phyloP scores from a whole-genome alignment of 768 basidiomycete species.

The Brasilioporus rufonigricans region DNA sequence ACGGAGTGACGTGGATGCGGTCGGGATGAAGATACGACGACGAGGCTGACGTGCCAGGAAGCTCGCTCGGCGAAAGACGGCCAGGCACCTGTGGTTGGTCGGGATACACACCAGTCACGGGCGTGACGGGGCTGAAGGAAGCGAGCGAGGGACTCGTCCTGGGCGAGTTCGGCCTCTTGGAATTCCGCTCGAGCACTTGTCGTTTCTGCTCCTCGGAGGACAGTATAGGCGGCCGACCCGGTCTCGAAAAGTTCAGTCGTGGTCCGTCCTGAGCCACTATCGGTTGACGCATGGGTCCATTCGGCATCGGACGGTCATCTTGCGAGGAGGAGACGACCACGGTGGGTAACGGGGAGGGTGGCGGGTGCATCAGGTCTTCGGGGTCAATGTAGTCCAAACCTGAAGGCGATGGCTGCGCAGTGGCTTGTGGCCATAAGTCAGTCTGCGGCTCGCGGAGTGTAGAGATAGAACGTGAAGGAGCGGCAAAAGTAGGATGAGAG shows the following conservation, averaged over 20 bases:
- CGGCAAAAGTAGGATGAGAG: neutral
- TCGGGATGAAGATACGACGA: constrained; percentile 23
- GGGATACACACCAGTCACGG: constrained; percentile 21
- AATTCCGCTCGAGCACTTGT: constrained; percentile 58
- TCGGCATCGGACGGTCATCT: constrained; percentile 25
- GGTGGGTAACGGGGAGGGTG: constrained; percentile 40
- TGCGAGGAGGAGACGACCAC: constrained; percentile 54
- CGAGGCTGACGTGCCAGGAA: neutral
- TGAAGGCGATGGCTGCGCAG: constrained; percentile 6
- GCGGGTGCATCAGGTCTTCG: constrained; percentile 15
- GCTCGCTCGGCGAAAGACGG: neutral
- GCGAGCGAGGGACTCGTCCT: constrained; percentile 9
- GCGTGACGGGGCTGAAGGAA: constrained; percentile 16
- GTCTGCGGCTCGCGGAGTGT: neutral
- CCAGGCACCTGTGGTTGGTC: neutral
- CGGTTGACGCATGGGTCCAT: constrained; percentile 36
- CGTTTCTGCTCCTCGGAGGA: constrained; percentile 40
- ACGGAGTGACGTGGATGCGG: constrained; percentile 15
- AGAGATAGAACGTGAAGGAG: constrained; percentile 4
- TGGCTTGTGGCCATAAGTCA: constrained; percentile 19
- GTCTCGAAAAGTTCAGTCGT: constrained; percentile 62
- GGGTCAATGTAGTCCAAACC: constrained; percentile 5
- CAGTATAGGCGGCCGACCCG: constrained; percentile 46
- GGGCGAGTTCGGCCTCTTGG: constrained; percentile 38
- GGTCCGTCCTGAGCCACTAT: constrained; percentile 32